Evolutionary conservation across 352 stramenopile genomes (phyloP).

Genomic region (Lagenidium sp.): DNA sequence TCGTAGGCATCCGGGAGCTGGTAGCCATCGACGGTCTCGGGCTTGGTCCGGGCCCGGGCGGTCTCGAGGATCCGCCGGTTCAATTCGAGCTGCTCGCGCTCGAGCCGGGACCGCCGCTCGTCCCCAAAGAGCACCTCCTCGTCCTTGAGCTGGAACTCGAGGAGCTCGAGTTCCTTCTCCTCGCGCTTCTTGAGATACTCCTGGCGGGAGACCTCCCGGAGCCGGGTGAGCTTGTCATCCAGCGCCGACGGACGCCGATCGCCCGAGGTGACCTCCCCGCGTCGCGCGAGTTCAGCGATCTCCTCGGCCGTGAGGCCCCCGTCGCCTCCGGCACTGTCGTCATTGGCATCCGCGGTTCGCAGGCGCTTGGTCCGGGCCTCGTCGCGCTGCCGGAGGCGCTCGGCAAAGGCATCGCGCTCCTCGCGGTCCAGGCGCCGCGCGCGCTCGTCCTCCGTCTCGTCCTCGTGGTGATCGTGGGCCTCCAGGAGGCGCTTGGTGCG

Average conservation of each 20-base stretch:
- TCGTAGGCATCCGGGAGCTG: slow-evolving; percentile 96
- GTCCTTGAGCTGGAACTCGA: slow-evolving; percentile 82
- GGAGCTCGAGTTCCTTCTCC: slow-evolving; percentile 94
- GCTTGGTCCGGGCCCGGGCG: slow-evolving; percentile 41
- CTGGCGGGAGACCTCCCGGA: slow-evolving; percentile 91
- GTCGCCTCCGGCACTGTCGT: slow-evolving; percentile 7
- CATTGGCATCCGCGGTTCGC: slow-evolving; percentile 23
- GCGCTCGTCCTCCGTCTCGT: slow-evolving; percentile 31
- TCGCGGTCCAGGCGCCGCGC: slow-evolving; percentile 45
- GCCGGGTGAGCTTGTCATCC: slow-evolving; percentile 48
- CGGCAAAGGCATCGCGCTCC: slow-evolving; percentile 78
- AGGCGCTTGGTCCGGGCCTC: slow-evolving; percentile 63
- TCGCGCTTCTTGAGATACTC: slow-evolving; percentile 97
- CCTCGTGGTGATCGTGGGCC: background rate
- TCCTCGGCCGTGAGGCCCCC: slow-evolving; percentile 58
- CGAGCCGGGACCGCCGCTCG: slow-evolving; percentile 56
- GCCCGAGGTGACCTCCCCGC: slow-evolving; percentile 37
- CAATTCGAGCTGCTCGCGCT: slow-evolving; percentile 82
- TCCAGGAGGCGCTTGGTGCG: slow-evolving; percentile 10
- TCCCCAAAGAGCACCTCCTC: slow-evolving; percentile 79
- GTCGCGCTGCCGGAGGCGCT: slow-evolving; percentile 67
- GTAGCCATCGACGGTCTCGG: slow-evolving; percentile 82
- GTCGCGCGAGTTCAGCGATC: slow-evolving; percentile 74
- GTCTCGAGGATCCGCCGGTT: slow-evolving; percentile 89
- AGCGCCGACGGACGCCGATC: slow-evolving; percentile 17